Evolutionary conservation across 225 moss, liverwort and hornwort genomes (phyloP).

Genomic region (Anthoceros angustus): DNA sequence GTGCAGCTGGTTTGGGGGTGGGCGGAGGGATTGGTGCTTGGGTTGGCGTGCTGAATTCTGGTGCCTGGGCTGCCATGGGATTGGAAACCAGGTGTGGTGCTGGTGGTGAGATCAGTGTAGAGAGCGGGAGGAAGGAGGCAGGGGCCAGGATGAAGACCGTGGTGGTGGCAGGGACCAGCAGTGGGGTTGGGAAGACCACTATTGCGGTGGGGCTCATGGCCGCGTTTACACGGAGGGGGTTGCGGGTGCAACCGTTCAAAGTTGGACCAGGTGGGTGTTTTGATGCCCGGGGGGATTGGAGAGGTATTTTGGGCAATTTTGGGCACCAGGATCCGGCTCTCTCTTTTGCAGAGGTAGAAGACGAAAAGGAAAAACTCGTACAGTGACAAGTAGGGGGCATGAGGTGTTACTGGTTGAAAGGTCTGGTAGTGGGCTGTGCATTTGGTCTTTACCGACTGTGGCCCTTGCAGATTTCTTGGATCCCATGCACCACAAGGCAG

Average conservation of each 20-base stretch:
- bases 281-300: too few species aligned
- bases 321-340: too few species aligned
- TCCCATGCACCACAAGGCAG: slow-evolving; percentile 60
- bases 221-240: slow-evolving; percentile 42
- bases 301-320: neutral
- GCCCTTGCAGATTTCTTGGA: slow-evolving; percentile 47
- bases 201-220: slow-evolving; percentile 63
- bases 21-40: too few species aligned
- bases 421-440: slow-evolving; percentile 7
- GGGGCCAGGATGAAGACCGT: slow-evolving; percentile 42
- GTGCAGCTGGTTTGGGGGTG: too few species aligned
- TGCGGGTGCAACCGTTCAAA: slow-evolving; percentile 57
- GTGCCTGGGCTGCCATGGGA: neutral
- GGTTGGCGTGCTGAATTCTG: neutral
- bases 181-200: slow-evolving; percentile 59
- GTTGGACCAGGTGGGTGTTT: slow-evolving; percentile 58
- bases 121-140: slow-evolving; percentile 8
- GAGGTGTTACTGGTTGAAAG: too few species aligned
- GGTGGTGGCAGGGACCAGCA: slow-evolving; percentile 55
- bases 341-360: too few species aligned
- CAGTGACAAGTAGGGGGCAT: too few species aligned
- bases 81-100: neutral
- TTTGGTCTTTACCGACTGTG: too few species aligned
- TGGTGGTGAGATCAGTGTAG: too few species aligned
- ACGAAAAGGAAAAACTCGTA: too few species aligned